Base-by-base conservation (phyloP, 2,329 filamentous ascomycete genomes). In the Scleromitrula shiraiana region DNA sequence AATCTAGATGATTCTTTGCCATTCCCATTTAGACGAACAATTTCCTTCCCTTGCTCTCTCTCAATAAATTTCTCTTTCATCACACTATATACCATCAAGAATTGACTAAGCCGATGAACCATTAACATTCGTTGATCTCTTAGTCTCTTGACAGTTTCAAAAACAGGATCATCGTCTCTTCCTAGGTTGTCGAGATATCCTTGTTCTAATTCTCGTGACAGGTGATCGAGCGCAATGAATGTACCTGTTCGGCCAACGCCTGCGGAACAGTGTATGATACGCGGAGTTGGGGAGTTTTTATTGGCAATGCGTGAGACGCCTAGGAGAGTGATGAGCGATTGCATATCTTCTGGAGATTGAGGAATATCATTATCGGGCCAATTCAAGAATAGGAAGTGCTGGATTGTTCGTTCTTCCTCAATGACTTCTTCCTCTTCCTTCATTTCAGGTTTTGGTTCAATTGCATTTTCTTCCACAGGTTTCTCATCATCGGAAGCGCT, bases 211-310 rank as follows among this genome's bases (percentile, higher is more conserved):
- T 55, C 53, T 20, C 51, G 35, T 14, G 53, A 19, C 9, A 57
- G 45, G 23, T 55, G 45, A 42, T 57, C 53, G 1, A 57, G 37
- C 15, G 51, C 51, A 12, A 57, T 55, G 62, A 97, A 97, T 0
- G 91, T 90, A 4, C 91, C 91, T 0, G 91, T 97, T 17, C 91
- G 83, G 1, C 91, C 91, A 65, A 93, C 96, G 0, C 93, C 91
- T 3, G 91, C 91, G 42, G 88, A 95, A 69, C 91, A 97, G 64
- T 97, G 91, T 0, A 97, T 89, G 22, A 97, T 43, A 9, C 53
- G 43, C 5, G 52, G 48, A 1, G 20, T 33, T 20, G 40, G 24
- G 19, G 24, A 22, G 29, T 42, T 20, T n/a, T 44, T 44, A 40
- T 46, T 29, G 22, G 23, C 40, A 15, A 26, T 15, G n/a, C 50